These are phyloP conservation scores for Boletus barrowsii DNA, from an alignment of 768 basidiomycete species.

Conservation along the genomic window DNA sequence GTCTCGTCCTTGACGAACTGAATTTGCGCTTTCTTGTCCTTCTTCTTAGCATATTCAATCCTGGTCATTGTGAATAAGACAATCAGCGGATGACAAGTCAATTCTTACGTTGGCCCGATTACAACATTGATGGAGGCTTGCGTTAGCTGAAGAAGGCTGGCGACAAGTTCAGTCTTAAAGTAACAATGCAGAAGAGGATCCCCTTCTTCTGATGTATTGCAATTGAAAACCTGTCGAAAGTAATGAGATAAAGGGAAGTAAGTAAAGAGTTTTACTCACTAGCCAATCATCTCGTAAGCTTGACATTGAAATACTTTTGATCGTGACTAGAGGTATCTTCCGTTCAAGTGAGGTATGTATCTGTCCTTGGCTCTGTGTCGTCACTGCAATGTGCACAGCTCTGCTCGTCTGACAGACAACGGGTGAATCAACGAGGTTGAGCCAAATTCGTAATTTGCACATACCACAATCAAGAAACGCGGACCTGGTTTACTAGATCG, in stretches of 20 bases:
- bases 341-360: constrained; percentile 65
- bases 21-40: constrained; percentile 87
- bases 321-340: constrained; percentile 86
- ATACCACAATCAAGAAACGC: constrained; percentile 83
- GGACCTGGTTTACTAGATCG: constrained; percentile 92
- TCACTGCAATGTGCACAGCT: constrained; percentile 76
- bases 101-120: constrained; percentile 72
- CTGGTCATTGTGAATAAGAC: constrained; percentile 40
- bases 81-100: not conserved
- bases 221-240: constrained; percentile 66
- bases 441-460: constrained; percentile 27
- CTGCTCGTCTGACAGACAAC: constrained; percentile 41
- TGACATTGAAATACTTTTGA: constrained; percentile 83
- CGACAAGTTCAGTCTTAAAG: constrained; percentile 94
- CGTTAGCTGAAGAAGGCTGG: constrained; percentile 78
- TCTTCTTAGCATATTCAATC: constrained; percentile 92
- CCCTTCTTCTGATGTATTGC: constrained; percentile 81
- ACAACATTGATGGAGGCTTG: constrained; percentile 70
- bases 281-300: constrained; percentile 94
- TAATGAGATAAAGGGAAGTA: constrained; percentile 4
- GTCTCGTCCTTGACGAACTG: constrained; percentile 89
- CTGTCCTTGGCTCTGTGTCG: constrained; percentile 58
- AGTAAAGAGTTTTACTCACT: constrained; percentile 41
- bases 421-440: not conserved
- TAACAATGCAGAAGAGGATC: constrained; percentile 88